phyloP scores from a whole-genome alignment of 805 yeast species.

The Metschnikowia dekortorum region DNA sequence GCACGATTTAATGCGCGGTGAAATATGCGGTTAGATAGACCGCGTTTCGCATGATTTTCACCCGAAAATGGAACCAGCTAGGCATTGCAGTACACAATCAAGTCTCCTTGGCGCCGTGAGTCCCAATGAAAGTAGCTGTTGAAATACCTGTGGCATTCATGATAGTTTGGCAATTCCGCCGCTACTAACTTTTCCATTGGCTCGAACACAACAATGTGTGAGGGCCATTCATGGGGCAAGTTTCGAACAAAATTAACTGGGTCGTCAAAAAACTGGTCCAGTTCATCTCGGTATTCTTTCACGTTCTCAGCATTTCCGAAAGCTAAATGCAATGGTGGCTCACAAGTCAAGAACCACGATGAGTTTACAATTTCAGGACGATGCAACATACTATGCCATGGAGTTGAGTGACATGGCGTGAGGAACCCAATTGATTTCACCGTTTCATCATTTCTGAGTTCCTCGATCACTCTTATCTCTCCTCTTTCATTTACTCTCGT shows the following conservation, averaged over 20 bases:
- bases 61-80: neutral
- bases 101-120: conserved; percentile 69
- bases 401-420: conserved; percentile 97
- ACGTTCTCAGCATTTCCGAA: conserved; percentile 24
- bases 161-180: conserved; percentile 44
- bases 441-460: conserved; percentile 38
- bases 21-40: conserved; percentile 1
- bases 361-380: conserved; percentile 35
- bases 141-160: conserved; percentile 54
- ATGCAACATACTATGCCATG: conserved; percentile 85
- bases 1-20: conserved; percentile 2
- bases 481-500: conserved; percentile 82
- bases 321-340: conserved; percentile 66
- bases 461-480: conserved; percentile 61
- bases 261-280: conserved; percentile 74
- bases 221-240: conserved; percentile 38
- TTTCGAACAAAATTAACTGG: conserved; percentile 52
- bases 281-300: conserved; percentile 68
- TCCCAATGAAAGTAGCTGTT: conserved; percentile 89
- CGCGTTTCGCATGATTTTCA: neutral
- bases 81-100: conserved; percentile 51
- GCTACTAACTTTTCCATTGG: conserved; percentile 46
- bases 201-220: conserved; percentile 68
- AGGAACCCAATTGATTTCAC: conserved; percentile 67
- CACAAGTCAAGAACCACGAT: conserved; percentile 83